Percentiles rank a stretch among this genome's conserved stretches.
phyloP scores from a whole-genome alignment of 495 filamentous ascomycete species.

The Talaromyces wortmannii region DNA sequence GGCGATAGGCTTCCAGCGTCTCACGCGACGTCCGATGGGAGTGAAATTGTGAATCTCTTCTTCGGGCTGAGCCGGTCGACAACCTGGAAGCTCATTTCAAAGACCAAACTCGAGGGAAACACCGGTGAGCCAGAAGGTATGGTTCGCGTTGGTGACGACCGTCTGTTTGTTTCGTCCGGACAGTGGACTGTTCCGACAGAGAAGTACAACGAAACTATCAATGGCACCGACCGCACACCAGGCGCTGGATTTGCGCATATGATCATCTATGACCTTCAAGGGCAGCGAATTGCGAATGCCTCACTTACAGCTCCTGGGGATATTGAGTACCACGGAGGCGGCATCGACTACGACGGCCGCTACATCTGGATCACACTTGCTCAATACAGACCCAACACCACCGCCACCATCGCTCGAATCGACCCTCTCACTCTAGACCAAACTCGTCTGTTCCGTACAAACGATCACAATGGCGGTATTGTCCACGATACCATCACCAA shows the following conservation, averaged over 20 bases:
- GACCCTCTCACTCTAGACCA: conserved; percentile 19
- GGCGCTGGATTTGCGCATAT: conserved; percentile 25
- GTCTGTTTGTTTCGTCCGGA: conserved; percentile 21
- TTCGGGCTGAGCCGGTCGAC: conserved; percentile 18
- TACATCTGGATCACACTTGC: conserved; percentile 26
- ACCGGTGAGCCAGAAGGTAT: conserved; percentile 31
- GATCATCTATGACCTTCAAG: conserved; percentile 23
- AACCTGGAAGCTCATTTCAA: conserved; percentile 21
- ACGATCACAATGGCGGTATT: conserved; percentile 26
- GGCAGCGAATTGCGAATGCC: conserved; percentile 25
- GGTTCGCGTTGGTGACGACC: conserved; percentile 20
- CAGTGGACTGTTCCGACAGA: conserved; percentile 17
- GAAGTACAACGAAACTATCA: conserved; percentile 17
- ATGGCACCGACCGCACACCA: conserved; percentile 21
- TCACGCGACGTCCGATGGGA: conserved; percentile 15
- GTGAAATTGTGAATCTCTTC: conserved; percentile 22
- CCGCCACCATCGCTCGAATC: conserved; percentile 23
- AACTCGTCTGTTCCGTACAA: conserved; percentile 13
- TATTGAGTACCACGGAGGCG: conserved; percentile 26
- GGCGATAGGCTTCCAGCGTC: conserved; percentile 16
- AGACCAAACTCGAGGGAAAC: conserved; percentile 24
- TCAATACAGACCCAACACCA: conserved; percentile 30
- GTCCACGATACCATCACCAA: conserved; percentile 21
- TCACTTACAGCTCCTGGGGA: conserved; percentile 15
- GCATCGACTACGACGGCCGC: conserved; percentile 32